phyloP scores from a whole-genome alignment of 257 asterid genomes.

The Coffea canephora region DNA sequence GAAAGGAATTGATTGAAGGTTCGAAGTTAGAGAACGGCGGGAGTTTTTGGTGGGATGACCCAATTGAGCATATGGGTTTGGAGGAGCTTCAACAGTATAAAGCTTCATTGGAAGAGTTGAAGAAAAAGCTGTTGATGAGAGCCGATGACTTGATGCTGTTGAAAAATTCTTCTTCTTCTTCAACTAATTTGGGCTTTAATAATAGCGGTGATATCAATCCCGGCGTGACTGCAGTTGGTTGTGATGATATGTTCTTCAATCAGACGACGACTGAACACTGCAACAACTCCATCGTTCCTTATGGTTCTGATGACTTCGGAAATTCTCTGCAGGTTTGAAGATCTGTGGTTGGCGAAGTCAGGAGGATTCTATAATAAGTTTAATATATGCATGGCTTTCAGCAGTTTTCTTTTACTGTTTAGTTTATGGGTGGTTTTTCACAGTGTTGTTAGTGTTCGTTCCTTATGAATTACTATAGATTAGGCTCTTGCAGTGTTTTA shows the following conservation, averaged over 20 bases:
- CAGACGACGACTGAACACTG: not conserved
- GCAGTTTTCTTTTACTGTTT: not conserved
- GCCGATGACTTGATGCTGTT: constrained; percentile 26
- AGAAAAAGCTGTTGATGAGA: constrained; percentile 23
- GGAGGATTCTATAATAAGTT: not conserved
- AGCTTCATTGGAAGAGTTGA: constrained; percentile 32
- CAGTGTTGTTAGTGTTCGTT: no score
- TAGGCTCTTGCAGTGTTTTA: no score
- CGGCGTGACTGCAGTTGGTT: not conserved
- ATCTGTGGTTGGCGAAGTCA: not conserved
- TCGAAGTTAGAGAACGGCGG: constrained; percentile 1
- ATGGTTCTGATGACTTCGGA: constrained; percentile 6
- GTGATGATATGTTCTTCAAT: constrained; percentile 8
- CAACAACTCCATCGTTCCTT: constrained; percentile 14
- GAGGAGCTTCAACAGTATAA: constrained; percentile 41
- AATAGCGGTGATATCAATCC: constrained; percentile 7
- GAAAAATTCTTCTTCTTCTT: constrained; percentile 14
- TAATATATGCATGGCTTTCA: not conserved
- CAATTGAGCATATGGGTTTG: constrained; percentile 30
- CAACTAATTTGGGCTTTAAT: not conserved
- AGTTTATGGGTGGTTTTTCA: not conserved
- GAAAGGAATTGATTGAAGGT: constrained; percentile 13
- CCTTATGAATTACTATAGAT: no score
- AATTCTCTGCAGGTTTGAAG: constrained; percentile 6
- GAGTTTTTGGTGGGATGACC: constrained; percentile 40